Base-by-base conservation (phyloP, 1,284 basidiomycete genomes). In the Wallemia hederae region DNA sequence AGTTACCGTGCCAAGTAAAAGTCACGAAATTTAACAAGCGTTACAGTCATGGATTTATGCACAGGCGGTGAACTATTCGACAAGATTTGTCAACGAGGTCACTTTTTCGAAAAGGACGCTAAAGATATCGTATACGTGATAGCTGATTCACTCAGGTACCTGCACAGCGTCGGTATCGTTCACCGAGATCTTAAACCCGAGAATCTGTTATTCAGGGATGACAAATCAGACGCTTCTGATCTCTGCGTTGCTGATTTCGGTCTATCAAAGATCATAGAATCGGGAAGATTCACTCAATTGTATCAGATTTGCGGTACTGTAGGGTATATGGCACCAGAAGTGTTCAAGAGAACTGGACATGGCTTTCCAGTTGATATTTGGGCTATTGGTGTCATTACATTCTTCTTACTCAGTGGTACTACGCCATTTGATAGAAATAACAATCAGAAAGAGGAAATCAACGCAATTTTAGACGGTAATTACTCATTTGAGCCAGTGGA, bases 171-270 rank as follows among this genome's bases (percentile, higher is more conserved):
- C 64, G 90, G 87, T 7, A 91, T 98, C 67, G 92, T 98, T n/a
- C 92, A 98, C 69, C 79, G 92, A 67, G 88, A 98, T 69, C 74
- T 98, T 64, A 98, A 98, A 71, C 92, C 92, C 2, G 92, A 98
- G 73, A 98, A 98, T 72, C 77, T 98, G 24, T 76, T 98, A 24
- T 98, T 98, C 80, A 80, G 86, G 62, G 83, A 84, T 55, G 80
- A 81, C 67, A 83, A 79, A 2, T 90, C 97, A 69, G 83, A 91
- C 61, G 83, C 90, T 9, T 17, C 11, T 49, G 90, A 96, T 67
- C 82, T 98, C 66, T 85, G 96, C 79, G 84, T 98, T 65, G 92
- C 94, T 2, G 94, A 98, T 72, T 98, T 98, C 71, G 94, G 94
- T 14, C 77, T 96, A 62, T 80, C 82, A 70, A 28, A 29, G 15